A percentile compares a stretch with the other conserved stretches of the same genome.
Evolutionary conservation across 768 basidiomycete species (phyloP).

Genomic region (Lentinula boryana): DNA sequence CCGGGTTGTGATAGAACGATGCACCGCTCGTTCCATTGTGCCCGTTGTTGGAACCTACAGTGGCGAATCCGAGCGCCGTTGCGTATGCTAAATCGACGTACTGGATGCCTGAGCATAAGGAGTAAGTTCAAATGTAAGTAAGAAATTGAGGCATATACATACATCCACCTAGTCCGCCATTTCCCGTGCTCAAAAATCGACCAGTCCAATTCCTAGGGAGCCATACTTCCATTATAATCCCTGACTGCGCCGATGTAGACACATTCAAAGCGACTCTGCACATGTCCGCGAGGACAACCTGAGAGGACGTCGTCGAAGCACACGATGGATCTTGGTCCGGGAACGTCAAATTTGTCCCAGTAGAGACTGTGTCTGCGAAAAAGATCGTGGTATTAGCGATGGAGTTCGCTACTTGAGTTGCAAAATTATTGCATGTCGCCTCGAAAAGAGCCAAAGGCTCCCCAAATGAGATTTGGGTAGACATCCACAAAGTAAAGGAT

Average conservation of each 20-base stretch:
- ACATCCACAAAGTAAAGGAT: neutral
- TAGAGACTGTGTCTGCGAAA: neutral
- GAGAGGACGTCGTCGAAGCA: neutral
- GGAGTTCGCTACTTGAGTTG: neutral
- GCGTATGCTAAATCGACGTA: conserved; percentile 11
- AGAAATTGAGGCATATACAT: neutral
- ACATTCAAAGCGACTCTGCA: conserved; percentile 9
- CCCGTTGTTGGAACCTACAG: conserved; percentile 12
- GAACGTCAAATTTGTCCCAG: neutral
- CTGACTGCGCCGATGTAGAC: conserved; percentile 6
- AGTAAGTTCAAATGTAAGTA: neutral
- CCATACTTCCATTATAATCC: conserved; percentile 10
- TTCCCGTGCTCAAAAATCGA: conserved; percentile 8
- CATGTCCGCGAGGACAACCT: neutral
- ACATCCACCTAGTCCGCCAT: conserved; percentile 10
- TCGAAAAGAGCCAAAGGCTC: neutral
- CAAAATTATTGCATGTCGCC: neutral
- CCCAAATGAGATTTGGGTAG: neutral
- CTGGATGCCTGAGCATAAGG: conserved; percentile 11
- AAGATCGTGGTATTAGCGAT: neutral
- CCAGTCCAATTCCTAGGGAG: conserved; percentile 10
- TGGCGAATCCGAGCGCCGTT: conserved; percentile 11
- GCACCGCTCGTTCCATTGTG: conserved; percentile 12
- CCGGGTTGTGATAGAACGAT: conserved; percentile 13
- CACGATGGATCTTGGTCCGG: neutral